Evolutionary conservation across 441 rosid species (phyloP).

Genomic region (Geranium incanum): DNA sequence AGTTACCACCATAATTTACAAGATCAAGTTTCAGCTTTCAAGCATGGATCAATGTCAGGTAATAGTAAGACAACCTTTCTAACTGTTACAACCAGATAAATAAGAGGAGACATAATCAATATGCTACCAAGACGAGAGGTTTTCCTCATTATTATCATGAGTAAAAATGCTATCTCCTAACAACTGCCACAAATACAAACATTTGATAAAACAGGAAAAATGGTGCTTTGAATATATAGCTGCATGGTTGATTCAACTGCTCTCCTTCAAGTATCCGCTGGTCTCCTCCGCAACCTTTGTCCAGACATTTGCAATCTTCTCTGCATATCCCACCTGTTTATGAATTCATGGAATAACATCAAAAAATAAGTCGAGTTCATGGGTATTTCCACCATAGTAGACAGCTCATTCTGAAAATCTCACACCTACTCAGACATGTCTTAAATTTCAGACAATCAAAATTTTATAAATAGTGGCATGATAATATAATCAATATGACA

Average conservation of each 20-base stretch:
- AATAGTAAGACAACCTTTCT: conserved; percentile 9
- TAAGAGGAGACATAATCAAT: neutral
- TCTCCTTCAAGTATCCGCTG: conserved; percentile 53
- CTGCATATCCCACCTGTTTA: conserved; percentile 84
- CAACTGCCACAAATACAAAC: conserved; percentile 17
- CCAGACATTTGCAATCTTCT: conserved; percentile 86
- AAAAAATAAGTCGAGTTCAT: neutral
- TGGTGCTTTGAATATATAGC: conserved; percentile 34
- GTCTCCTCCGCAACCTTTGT: conserved; percentile 82
- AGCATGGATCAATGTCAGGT: neutral
- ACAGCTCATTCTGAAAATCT: neutral
- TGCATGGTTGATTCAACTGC: conserved; percentile 28
- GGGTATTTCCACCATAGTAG: too few species aligned
- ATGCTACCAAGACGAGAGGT: too few species aligned
- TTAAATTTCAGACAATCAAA: neutral
- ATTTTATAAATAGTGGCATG: neutral
- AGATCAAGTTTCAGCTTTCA: neutral
- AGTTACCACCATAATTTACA: conserved; percentile 18
- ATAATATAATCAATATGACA: neutral
- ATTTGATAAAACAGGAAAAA: conserved; percentile 14
- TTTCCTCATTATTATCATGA: conserved; percentile 23
- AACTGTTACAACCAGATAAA: conserved; percentile 16
- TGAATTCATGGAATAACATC: conserved; percentile 14
- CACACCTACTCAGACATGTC: neutral
- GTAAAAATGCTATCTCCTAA: conserved; percentile 26